Conservation (phyloP, 805 yeast species). For the Cyberlindnera japonica region DNA sequence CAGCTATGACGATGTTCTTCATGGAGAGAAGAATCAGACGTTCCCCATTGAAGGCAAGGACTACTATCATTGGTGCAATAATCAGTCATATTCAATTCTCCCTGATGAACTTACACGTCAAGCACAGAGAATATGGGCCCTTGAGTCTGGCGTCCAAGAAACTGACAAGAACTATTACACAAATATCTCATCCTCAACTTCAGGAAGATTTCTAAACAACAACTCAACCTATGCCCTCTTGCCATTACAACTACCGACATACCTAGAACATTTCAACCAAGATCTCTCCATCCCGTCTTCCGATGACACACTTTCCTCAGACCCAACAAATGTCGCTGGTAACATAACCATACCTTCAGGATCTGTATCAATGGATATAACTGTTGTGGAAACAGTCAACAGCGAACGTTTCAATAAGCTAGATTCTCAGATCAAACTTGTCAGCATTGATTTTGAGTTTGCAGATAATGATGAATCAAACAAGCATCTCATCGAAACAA, state of each 20-base stretch:
- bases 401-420: constrained; percentile 30
- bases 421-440: constrained; percentile 37
- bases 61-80: constrained; percentile 43
- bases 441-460: constrained; percentile 31
- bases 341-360: constrained; percentile 37
- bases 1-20: constrained; percentile 56
- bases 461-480: constrained; percentile 46
- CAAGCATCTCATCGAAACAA: constrained; percentile 46
- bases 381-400: constrained; percentile 18
- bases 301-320: neutral
- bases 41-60: constrained; percentile 54
- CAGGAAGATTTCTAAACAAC: constrained; percentile 38
- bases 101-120: constrained; percentile 52
- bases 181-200: constrained; percentile 47
- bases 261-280: constrained; percentile 18
- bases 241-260: constrained; percentile 23
- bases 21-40: constrained; percentile 42
- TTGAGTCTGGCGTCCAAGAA: constrained; percentile 22
- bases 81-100: constrained; percentile 51
- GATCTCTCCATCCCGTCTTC: constrained; percentile 14
- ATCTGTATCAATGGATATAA: constrained; percentile 19
- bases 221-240: constrained; percentile 17
- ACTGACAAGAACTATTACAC: constrained; percentile 28
- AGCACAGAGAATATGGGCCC: constrained; percentile 53
- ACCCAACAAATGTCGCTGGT: constrained; percentile 11